Conservation (phyloP, 805 yeast species). For the Wickerhamomyces bovis region DNA sequence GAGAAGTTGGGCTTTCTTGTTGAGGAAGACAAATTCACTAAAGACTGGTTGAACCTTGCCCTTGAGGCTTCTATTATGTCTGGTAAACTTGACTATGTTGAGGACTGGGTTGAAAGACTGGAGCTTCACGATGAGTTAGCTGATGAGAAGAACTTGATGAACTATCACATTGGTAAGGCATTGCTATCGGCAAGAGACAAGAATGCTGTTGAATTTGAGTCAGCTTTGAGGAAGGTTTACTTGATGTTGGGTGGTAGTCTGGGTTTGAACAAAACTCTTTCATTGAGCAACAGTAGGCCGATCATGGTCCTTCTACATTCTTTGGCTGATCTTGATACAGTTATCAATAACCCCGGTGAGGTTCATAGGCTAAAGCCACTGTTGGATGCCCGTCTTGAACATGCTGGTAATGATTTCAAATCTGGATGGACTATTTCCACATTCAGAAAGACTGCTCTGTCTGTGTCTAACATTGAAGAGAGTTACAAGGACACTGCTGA, state of each 20-base stretch:
- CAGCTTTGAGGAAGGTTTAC: constrained; percentile 46
- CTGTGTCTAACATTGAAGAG: constrained; percentile 19
- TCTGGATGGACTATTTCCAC: constrained; percentile 56
- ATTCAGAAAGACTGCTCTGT: constrained; percentile 46
- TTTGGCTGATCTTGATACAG: constrained; percentile 45
- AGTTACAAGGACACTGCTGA: constrained; percentile 34
- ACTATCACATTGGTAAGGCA: constrained; percentile 61
- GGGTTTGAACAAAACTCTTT: constrained; percentile 40
- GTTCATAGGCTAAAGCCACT: constrained; percentile 6
- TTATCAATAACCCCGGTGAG: constrained; percentile 1
- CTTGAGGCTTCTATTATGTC: constrained; percentile 67
- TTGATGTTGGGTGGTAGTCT: constrained; percentile 55
- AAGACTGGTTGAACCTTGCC: constrained; percentile 61
- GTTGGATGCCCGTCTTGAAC: constrained; percentile 21
- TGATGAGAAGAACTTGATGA: constrained; percentile 49
- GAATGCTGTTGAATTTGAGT: constrained; percentile 29
- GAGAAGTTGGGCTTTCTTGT: constrained; percentile 17
- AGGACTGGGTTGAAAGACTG: constrained; percentile 52
- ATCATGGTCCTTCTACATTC: constrained; percentile 52
- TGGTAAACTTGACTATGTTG: constrained; percentile 46
- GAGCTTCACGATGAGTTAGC: constrained; percentile 37
- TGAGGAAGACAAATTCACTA: constrained; percentile 3
- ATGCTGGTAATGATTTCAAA: constrained; percentile 48
- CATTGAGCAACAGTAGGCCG: constrained; percentile 44
- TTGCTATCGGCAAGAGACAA: constrained; percentile 37